Conservation (phyloP, 2,329 filamentous ascomycete genomes). For the Penicillium expansum region DNA sequence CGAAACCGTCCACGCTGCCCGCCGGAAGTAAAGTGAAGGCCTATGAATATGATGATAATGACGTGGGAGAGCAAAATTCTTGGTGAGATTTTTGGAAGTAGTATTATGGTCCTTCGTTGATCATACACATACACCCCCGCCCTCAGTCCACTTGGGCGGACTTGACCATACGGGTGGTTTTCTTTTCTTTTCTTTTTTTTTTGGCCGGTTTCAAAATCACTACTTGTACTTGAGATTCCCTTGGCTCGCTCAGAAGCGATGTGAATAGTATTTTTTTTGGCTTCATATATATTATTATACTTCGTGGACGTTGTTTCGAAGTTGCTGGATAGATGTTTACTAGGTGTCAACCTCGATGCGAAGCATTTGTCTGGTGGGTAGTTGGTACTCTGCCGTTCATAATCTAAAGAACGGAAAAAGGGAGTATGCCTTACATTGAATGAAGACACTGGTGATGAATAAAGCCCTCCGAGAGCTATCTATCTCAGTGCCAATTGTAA, state of each 20-base stretch:
- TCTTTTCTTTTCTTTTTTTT: constrained; percentile 2
- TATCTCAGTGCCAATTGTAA: background rate
- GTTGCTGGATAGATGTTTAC: background rate
- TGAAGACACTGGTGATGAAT: background rate
- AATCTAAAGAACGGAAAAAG: background rate
- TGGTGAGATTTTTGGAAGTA: background rate
- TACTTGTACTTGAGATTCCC: constrained; percentile 27
- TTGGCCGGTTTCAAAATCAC: constrained; percentile 8
- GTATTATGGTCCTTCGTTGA: background rate
- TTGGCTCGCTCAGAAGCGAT: constrained; percentile 16
- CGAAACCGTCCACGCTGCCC: constrained; percentile 62
- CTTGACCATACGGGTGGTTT: constrained; percentile 3
- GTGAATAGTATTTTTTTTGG: constrained; percentile 20
- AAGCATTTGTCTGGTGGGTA: background rate
- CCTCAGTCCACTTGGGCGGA: background rate
- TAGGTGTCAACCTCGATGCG: background rate
- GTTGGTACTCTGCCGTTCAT: background rate
- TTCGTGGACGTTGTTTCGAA: background rate
- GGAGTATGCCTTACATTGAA: background rate
- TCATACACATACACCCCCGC: background rate
- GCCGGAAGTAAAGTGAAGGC: constrained; percentile 32
- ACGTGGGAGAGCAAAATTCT: constrained; percentile 18
- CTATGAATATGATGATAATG: constrained; percentile 23
- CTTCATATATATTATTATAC: background rate
- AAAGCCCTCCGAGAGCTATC: background rate